Evolutionary conservation across 2,329 filamentous ascomycete species (phyloP), one percentile per base, ranked within the genome.

Genomic region (Periconia sp.): DNA sequence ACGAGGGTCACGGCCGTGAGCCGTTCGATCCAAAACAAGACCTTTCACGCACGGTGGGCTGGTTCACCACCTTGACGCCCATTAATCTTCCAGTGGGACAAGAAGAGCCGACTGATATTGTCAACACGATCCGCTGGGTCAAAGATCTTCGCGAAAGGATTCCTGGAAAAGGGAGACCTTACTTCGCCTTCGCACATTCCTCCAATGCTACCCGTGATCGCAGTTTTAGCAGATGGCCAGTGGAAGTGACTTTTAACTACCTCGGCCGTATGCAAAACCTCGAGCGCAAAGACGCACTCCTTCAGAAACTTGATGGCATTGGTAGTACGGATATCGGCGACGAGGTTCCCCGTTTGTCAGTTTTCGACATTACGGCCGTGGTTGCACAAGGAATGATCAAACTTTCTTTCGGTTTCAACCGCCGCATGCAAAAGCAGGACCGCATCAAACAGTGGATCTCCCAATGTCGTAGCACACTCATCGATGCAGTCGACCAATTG

Each of bases 1-100:
- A 79, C 23, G 79, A 81, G 62, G 77, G 78, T 0, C 79, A 81
- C 45, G 79, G 79, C 8, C 68, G 79, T 40, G 78, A 81, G 58
- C 66, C 74, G 0, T 80, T 78, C 71, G 72, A 79, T 47, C 46
- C 69, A 0, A 70, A 70, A 2, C 75, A 81, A 45, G 79, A 81
- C 45, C 71, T 81, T 6, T 79, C 78, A 2, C 72, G 77, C 6
- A 81, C 79, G 1, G 72, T 81, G 2, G 79, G 79, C 7, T 82
- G 79, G 79, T 82, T 81, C 54, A 81, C 79, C 0, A 77, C 77
- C 8, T 46, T 72, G 13, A 60, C 60, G 8, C 68, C 69, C 1
- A 64, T 72, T 6, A 54, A 61, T 52, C 51, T 71, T 5, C 65
- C 66, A 9, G 55, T 68, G 2, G 44, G 61, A 3, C 19, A 52